Conservation (phyloP, 129 eudicot genomes). For the Flaveria robusta region DNA sequence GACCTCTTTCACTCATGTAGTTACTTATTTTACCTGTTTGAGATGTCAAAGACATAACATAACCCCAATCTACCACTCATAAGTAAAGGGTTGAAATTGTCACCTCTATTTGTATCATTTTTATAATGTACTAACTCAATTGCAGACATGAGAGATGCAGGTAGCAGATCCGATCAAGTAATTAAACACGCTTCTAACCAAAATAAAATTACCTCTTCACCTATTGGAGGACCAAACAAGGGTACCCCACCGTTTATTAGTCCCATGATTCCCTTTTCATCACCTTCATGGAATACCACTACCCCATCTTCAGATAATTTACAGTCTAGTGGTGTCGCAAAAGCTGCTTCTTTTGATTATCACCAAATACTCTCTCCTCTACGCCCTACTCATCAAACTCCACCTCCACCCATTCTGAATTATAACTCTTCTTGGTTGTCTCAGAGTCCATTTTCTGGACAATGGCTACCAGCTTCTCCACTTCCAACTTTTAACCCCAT, state of each 20-base stretch:
- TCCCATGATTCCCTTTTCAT: constrained; percentile 71
- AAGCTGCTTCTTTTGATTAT: constrained; percentile 52
- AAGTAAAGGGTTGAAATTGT: neutral
- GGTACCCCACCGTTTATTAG: constrained; percentile 42
- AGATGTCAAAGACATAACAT: neutral
- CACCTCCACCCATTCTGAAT: constrained; percentile 47
- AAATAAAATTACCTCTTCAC: constrained; percentile 49
- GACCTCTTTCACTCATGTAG: neutral
- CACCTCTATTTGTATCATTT: constrained; percentile 4
- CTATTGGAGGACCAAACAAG: constrained; percentile 49
- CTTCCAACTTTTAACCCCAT: constrained; percentile 42
- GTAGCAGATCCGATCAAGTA: constrained; percentile 54
- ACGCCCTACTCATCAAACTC: constrained; percentile 61
- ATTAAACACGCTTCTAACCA: constrained; percentile 43
- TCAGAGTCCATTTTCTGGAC: constrained; percentile 64
- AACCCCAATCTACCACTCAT: neutral
- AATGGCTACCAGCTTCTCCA: constrained; percentile 75
- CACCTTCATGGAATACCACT: constrained; percentile 77
- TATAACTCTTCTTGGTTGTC: constrained; percentile 71
- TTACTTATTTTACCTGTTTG: constrained; percentile 2
- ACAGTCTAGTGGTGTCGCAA: constrained; percentile 44
- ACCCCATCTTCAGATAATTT: constrained; percentile 53
- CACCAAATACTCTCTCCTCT: constrained; percentile 59
- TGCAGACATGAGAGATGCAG: constrained; percentile 41
- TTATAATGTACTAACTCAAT: constrained; percentile 28